Percentiles rank a stretch among this genome's conserved stretches.
These are phyloP conservation scores for Candida frijolesensis DNA, from an alignment of 1,139 yeast genomes.

Conservation along the genomic window DNA sequence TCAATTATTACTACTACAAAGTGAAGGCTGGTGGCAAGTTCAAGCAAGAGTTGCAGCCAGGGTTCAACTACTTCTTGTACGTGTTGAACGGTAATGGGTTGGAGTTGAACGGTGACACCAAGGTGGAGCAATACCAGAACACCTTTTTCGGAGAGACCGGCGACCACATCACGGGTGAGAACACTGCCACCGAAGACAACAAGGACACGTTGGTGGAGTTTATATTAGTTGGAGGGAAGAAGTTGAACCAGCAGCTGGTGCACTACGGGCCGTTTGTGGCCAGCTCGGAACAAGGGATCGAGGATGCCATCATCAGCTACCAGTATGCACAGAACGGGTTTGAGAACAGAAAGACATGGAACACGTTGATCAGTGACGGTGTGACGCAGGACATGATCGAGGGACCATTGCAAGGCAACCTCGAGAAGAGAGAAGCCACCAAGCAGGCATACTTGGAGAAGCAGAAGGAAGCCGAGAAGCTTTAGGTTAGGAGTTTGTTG, in stretches of 20 bases:
- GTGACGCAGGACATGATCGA: slow-evolving; percentile 52
- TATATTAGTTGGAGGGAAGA: slow-evolving; percentile 76
- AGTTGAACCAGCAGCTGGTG: slow-evolving; percentile 73
- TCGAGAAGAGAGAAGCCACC: slow-evolving; percentile 33
- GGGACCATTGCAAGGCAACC: slow-evolving; percentile 39
- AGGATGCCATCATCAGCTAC: slow-evolving; percentile 71
- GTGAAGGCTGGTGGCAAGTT: slow-evolving; percentile 72
- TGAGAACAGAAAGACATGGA: slow-evolving; percentile 70
- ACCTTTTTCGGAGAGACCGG: slow-evolving; percentile 75
- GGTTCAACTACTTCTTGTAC: slow-evolving; percentile 75
- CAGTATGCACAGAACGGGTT: slow-evolving; percentile 72
- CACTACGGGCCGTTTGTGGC: slow-evolving; percentile 94
- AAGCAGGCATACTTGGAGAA: slow-evolving; percentile 27
- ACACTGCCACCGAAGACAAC: slow-evolving; percentile 35
- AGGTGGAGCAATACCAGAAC: slow-evolving; percentile 50
- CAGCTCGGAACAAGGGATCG: slow-evolving; percentile 60
- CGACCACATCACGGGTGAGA: slow-evolving; percentile 52
- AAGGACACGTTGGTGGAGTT: slow-evolving; percentile 45
- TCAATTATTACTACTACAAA: slow-evolving; percentile 70
- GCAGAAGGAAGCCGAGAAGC: background rate
- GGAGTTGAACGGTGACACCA: slow-evolving; percentile 43
- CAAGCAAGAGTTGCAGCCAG: slow-evolving; percentile 61
- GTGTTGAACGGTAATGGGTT: slow-evolving; percentile 63
- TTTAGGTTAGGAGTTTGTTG: background rate
- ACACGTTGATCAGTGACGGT: slow-evolving; percentile 64